phyloP scores from a whole-genome alignment of 306 rosid genomes.

The Vigna reflexopilosa region DNA sequence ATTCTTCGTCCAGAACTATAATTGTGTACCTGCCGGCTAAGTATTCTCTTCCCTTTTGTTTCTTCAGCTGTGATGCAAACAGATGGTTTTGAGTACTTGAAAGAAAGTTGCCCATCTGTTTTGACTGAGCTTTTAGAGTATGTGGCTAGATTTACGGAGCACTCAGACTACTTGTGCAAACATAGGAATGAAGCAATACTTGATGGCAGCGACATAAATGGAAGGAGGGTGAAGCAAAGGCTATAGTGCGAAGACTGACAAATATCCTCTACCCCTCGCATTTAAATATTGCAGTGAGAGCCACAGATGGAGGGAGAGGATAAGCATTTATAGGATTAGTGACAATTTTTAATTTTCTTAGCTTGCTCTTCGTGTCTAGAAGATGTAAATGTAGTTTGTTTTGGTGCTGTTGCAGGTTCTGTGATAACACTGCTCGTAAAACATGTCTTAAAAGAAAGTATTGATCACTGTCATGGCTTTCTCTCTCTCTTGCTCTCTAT shows the following conservation, averaged over 20 bases:
- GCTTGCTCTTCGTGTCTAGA: conserved; percentile 43
- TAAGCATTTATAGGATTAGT: conserved; percentile 49
- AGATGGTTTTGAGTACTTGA: conserved; percentile 88
- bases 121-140: conserved; percentile 86
- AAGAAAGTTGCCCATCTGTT: conserved; percentile 86
- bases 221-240: conserved; percentile 95
- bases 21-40: conserved; percentile 1
- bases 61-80: conserved; percentile 87
- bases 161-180: conserved; percentile 61
- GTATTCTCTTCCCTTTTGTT: conserved; percentile 24
- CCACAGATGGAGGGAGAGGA: conserved; percentile 45
- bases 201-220: conserved; percentile 87
- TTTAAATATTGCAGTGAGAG: conserved; percentile 36
- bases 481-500: not conserved
- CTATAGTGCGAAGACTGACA: conserved; percentile 51
- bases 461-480: not conserved
- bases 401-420: conserved; percentile 33
- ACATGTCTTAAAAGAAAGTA: conserved; percentile 35
- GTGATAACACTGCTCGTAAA: conserved; percentile 20
- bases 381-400: conserved; percentile 56
- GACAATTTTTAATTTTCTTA: conserved; percentile 38
- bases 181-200: conserved; percentile 69
- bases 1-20: conserved; percentile 12
- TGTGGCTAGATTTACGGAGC: conserved; percentile 87
- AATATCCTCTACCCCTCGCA: conserved; percentile 36